Percentiles rank a stretch among this genome's conserved stretches.
Evolutionary conservation across 225 moss, liverwort and hornwort species (phyloP).

Genomic region (Climacium dendroides): DNA sequence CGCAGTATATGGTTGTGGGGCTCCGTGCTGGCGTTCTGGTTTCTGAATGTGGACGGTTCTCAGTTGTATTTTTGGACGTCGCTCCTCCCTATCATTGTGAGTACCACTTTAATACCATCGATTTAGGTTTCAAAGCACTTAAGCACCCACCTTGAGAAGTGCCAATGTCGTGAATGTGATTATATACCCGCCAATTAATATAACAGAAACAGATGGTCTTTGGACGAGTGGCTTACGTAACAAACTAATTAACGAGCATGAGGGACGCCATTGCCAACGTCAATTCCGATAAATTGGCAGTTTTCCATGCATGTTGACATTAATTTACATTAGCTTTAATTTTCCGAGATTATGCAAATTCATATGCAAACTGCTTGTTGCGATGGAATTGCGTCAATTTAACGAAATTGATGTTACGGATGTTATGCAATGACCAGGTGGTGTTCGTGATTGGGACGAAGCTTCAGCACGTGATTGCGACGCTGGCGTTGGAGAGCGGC

Average conservation of each 20-base stretch:
- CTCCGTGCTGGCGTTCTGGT: constrained; percentile 12
- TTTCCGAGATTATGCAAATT: neutral
- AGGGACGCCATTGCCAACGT: neutral
- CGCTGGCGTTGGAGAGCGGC: constrained; percentile 54
- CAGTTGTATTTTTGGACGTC: constrained; percentile 21
- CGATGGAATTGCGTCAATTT: neutral
- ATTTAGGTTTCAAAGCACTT: neutral
- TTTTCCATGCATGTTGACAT: neutral
- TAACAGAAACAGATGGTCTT: neutral
- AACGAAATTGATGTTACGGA: neutral
- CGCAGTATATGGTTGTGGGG: constrained; percentile 37
- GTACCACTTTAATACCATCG: neutral
- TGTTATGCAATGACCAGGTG: constrained; percentile 8
- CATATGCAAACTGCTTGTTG: neutral
- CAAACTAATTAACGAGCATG: neutral
- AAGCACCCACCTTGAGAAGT: neutral
- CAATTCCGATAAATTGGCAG: neutral
- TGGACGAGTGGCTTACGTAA: neutral
- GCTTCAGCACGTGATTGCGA: constrained; percentile 70
- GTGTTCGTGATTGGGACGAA: constrained; percentile 62
- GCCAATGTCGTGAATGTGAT: neutral
- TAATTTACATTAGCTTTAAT: neutral
- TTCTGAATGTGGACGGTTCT: constrained; percentile 20
- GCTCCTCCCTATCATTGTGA: constrained; percentile 14
- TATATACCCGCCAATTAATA: neutral